Evolutionary conservation across 2,329 filamentous ascomycete species (phyloP).

Genomic region (Passalora sequoiae): DNA sequence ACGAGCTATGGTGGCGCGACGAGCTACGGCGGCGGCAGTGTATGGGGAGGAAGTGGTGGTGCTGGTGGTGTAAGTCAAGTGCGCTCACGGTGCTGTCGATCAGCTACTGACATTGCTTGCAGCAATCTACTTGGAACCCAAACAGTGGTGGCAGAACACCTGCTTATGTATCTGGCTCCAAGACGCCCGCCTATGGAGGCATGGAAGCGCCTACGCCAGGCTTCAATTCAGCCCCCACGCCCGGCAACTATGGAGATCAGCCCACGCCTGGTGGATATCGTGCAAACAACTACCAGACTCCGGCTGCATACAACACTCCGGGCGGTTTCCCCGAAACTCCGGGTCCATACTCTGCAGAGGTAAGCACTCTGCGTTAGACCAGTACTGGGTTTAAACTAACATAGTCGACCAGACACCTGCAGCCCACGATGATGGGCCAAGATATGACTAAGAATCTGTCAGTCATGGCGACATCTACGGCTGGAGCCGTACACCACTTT

Average conservation of each 20-base stretch:
- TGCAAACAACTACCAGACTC: constrained; percentile 36
- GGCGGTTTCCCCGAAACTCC: constrained; percentile 52
- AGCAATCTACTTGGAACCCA: constrained; percentile 37
- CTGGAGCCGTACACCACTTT: no score
- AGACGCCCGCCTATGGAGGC: constrained; percentile 65
- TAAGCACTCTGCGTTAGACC: neutral
- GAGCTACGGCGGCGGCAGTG: constrained; percentile 47
- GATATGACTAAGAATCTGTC: constrained; percentile 41
- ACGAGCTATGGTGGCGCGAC: constrained; percentile 62
- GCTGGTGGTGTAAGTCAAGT: constrained; percentile 23
- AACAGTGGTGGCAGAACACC: constrained; percentile 44
- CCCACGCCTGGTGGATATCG: constrained; percentile 38
- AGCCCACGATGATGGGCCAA: constrained; percentile 37
- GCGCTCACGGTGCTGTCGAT: constrained; percentile 60
- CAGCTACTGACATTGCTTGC: constrained; percentile 15
- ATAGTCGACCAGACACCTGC: constrained; percentile 48
- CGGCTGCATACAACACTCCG: constrained; percentile 28
- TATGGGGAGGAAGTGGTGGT: constrained; percentile 25
- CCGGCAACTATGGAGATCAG: constrained; percentile 34
- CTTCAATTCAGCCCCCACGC: constrained; percentile 41
- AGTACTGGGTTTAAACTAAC: neutral
- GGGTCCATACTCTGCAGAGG: constrained; percentile 42
- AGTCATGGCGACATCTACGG: no score
- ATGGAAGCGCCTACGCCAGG: constrained; percentile 61
- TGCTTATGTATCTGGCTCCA: constrained; percentile 56